phyloP scores from a whole-genome alignment of 371 early-diverging fungal species.

The Mortierella sp. region DNA sequence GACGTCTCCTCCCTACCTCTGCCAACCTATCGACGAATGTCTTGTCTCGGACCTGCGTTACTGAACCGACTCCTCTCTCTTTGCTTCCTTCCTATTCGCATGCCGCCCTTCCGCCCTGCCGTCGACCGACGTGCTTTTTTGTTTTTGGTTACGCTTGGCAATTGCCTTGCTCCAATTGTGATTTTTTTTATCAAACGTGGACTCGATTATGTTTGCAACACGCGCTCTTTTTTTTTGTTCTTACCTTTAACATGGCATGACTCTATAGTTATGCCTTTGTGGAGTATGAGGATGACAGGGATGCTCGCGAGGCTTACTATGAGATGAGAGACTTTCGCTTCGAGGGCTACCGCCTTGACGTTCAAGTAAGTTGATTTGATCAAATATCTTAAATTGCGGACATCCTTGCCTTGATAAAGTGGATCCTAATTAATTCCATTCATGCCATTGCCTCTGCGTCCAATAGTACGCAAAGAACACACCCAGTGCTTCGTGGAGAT shows the following conservation, averaged over 20 bases:
- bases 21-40: conserved; percentile 9
- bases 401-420: too few species aligned
- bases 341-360: conserved; percentile 82
- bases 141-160: not conserved
- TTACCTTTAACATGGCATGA: not conserved
- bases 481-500: conserved; percentile 75
- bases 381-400: too few species aligned
- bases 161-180: not conserved
- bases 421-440: too few species aligned
- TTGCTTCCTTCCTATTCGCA: conserved; percentile 22
- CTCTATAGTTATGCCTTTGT: conserved; percentile 72
- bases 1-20: conserved; percentile 14
- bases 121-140: conserved; percentile 1
- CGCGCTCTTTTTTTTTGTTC: not conserved
- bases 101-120: not conserved
- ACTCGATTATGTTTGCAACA: not conserved
- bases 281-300: conserved; percentile 90
- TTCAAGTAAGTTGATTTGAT: conserved; percentile 70
- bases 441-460: not conserved
- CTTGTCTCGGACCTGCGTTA: conserved; percentile 45
- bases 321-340: conserved; percentile 90
- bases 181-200: too few species aligned
- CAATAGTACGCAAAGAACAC: conserved; percentile 77
- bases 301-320: conserved; percentile 90
- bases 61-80: conserved; percentile 46